A percentile compares a stretch with the other conserved stretches of the same genome.
Conservation (phyloP, 2,329 filamentous ascomycete species). For the Raffaelea ambrosiae region DNA sequence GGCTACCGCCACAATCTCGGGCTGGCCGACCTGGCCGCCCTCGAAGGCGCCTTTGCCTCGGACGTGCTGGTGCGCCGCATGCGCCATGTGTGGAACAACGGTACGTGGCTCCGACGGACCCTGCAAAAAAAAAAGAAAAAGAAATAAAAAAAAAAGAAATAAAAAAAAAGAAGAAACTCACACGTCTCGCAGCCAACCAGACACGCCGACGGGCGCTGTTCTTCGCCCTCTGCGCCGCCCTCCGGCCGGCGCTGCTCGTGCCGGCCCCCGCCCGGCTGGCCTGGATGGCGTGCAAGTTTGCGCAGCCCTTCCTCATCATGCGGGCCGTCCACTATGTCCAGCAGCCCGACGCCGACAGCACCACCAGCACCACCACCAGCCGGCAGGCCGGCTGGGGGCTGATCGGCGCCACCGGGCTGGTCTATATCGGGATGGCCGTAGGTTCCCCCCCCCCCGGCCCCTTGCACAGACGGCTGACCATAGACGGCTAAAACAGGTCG, state of each 20-base stretch:
- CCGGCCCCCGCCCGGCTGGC: neutral
- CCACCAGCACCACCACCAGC: neutral
- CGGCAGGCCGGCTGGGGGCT: neutral
- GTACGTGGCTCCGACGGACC: no score
- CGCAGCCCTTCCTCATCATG: slow-evolving; percentile 1
- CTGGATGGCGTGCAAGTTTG: neutral
- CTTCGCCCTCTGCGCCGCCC: neutral
- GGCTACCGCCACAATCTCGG: neutral
- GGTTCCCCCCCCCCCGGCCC: no score
- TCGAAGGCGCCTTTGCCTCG: neutral
- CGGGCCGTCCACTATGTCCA: no score
- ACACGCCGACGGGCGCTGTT: neutral
- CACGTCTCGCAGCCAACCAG: no score
- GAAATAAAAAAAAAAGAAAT: no score
- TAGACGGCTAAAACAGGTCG: no score
- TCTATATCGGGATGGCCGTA: neutral
- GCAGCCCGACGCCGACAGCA: neutral
- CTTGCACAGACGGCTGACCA: no score
- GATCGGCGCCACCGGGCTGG: neutral
- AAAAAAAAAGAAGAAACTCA: no score
- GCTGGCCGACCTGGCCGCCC: neutral
- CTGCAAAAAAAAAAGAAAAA: no score
- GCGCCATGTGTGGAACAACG: no score
- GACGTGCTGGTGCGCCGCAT: no score
- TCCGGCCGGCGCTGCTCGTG: neutral